These are phyloP conservation scores for Hemileccinum rubropunctum DNA, from an alignment of 768 basidiomycete species.

Conservation along the genomic window DNA sequence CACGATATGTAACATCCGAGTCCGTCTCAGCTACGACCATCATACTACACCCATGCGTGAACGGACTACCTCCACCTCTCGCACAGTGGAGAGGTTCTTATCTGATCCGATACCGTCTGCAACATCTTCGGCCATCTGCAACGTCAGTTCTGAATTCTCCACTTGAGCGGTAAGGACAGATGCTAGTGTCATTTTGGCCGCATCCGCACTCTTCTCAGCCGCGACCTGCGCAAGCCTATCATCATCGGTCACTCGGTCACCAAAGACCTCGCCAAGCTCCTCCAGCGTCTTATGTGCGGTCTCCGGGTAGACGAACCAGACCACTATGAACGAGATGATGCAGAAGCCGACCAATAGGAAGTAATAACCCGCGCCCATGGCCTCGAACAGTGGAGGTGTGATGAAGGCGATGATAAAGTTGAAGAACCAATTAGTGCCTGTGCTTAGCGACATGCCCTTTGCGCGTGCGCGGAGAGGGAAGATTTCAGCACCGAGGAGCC, in stretches of 20 bases:
- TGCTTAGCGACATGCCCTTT: conserved; percentile 38
- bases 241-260: conserved; percentile 32
- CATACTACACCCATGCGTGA: conserved; percentile 6
- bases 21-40: neutral
- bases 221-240: conserved; percentile 18
- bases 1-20: neutral
- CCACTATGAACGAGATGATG: conserved; percentile 41
- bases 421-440: conserved; percentile 33
- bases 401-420: conserved; percentile 44
- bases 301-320: conserved; percentile 49
- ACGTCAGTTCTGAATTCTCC: conserved; percentile 26
- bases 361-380: conserved; percentile 46
- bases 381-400: conserved; percentile 58
- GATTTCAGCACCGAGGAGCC: conserved; percentile 52
- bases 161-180: conserved; percentile 14
- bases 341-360: conserved; percentile 50
- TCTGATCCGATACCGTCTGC: conserved; percentile 6
- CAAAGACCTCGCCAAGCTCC: conserved; percentile 48
- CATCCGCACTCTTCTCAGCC: conserved; percentile 13
- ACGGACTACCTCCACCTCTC: conserved; percentile 14
- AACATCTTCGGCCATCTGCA: conserved; percentile 20
- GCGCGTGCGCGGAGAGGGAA: conserved; percentile 42
- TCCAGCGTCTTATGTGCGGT: conserved; percentile 47
- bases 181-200: conserved; percentile 8
- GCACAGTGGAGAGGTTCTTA: conserved; percentile 18